Base-by-base conservation (phyloP, 1,284 basidiomycete genomes). In the Ustilago shanxiensis region DNA sequence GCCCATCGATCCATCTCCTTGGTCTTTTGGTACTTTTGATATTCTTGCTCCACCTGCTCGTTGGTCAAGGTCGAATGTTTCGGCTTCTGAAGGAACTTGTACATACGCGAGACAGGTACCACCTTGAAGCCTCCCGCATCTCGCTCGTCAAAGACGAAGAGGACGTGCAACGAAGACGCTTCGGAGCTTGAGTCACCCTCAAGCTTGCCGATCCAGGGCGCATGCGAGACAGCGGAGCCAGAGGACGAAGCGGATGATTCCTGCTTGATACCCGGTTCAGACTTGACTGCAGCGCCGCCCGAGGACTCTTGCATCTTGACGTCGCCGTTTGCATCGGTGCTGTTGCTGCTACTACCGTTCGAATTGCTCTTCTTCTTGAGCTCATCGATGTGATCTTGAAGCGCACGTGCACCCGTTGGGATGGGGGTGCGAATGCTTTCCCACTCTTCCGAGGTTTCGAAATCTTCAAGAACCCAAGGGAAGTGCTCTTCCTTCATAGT, bases 381-480 rank as follows among this genome's bases (percentile, higher is more conserved):
- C 60, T 74, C 66, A 31, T 72, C 72, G 28, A 74, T 66, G 49
- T 73, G 74, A 28, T 73, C 60, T 50, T 73, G 70, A 2, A 85
- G 69, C 9, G 81, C 79, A 20, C 74, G 62, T 29, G 80, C 66
- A 47, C 80, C 81, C 35, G 75, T 81, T 1, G 80, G 79, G 14
- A 75, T 63, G 33, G 79, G 79, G 7, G 73, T 79, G 9, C 77
- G 72, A 18, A 76, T 66, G 54, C 76, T 79, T 53, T 85, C 83
- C 84, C 84, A 86, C 28, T 84, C 79, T 45, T 83, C 71, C 11
- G 60, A 60, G 18, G 84, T 86, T 52, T 86, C 83, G 55, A 81
- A 84, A 35, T 86, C 84, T 56, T 86, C 84, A 10, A 86, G 76
- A 2, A 86, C 80, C 84, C 84, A 86, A 1, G 84, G 84, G 28